These are phyloP conservation scores for Friedmanniomyces simplex DNA, from an alignment of 495 filamentous ascomycete genomes.

Conservation along the genomic window DNA sequence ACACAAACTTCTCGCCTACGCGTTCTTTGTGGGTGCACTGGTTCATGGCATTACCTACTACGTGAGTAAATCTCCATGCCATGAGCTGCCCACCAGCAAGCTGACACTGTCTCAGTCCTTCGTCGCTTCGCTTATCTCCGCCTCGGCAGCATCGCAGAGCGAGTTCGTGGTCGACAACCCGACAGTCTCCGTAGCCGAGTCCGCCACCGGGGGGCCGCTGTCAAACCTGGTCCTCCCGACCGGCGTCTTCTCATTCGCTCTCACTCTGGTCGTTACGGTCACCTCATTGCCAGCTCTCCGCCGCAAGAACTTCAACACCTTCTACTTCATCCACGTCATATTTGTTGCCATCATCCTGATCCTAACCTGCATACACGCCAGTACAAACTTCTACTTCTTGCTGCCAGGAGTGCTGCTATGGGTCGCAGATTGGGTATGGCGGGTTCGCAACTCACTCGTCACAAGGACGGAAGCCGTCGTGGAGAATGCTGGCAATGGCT, in stretches of 20 bases:
- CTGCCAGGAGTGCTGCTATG: slow-evolving; percentile 1
- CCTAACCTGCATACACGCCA: background rate
- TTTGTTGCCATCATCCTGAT: background rate
- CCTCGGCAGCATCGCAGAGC: too few relatives aligned
- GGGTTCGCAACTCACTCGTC: background rate
- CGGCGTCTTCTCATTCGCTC: slow-evolving; percentile 1
- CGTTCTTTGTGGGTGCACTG: background rate
- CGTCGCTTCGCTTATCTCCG: background rate
- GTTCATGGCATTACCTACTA: background rate
- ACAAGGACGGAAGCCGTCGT: background rate
- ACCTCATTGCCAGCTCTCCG: background rate
- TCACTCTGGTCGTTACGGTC: background rate
- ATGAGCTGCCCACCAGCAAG: too few relatives aligned
- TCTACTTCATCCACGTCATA: slow-evolving; percentile 3
- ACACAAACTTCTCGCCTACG: slow-evolving; percentile 1
- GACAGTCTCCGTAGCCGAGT: background rate
- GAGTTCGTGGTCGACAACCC: slow-evolving; percentile 2
- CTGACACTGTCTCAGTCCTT: background rate
- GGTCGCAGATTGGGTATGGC: background rate
- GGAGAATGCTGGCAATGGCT: slow-evolving; percentile 1
- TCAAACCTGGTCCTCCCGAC: background rate
- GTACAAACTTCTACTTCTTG: slow-evolving; percentile 7
- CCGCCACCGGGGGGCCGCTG: background rate
- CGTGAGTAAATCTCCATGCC: background rate
- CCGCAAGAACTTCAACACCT: background rate